Conservation (phyloP, 169 alveolate genomes). For the Besnoitia besnoiti region DNA sequence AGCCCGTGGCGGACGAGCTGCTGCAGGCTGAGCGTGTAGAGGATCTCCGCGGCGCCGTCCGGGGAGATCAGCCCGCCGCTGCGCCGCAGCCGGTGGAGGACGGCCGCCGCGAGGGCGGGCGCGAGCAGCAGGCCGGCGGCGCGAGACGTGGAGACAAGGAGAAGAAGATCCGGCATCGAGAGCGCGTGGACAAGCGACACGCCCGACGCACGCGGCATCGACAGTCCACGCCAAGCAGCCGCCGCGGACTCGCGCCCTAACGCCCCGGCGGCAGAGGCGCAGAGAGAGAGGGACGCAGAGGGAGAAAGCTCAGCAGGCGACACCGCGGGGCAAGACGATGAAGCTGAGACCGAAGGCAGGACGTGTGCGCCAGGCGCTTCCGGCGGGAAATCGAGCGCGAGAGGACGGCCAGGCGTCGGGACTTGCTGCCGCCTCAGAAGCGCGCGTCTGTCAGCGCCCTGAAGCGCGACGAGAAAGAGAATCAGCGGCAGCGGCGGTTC, state of each 20-base stretch:
- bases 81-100: conserved; percentile 6
- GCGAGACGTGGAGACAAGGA: not conserved
- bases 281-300: no score
- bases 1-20: not conserved
- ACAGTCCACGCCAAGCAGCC: not conserved
- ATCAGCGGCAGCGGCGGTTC: not conserved
- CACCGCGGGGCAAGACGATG: not conserved
- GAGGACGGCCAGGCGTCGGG: no score
- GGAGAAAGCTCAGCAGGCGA: no score
- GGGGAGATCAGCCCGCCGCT: not conserved
- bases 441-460: not conserved
- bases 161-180: conserved; percentile 11
- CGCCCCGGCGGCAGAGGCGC: no score
- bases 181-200: not conserved
- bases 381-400: not conserved
- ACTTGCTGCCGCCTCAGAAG: not conserved
- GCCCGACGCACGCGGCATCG: not conserved
- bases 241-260: not conserved
- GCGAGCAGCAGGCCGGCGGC: not conserved
- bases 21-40: not conserved
- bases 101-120: not conserved
- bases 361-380: not conserved
- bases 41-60: not conserved
- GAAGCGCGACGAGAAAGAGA: not conserved
- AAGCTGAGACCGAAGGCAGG: not conserved